Base-by-base conservation (phyloP, 2,329 filamentous ascomycete genomes). In the Falciphora oryzae region DNA sequence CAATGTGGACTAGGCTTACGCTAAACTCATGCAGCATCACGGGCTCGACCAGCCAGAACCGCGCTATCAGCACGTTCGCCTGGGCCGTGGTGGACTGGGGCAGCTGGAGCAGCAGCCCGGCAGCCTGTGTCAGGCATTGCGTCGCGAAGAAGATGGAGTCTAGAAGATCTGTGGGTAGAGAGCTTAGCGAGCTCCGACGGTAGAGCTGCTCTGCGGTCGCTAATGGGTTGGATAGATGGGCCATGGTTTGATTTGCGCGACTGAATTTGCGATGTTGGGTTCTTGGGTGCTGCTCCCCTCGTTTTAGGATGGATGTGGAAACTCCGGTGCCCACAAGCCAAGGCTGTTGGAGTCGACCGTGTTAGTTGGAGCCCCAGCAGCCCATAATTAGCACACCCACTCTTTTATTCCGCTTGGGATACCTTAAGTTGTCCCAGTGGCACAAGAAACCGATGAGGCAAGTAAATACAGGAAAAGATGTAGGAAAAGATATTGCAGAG, bases 31-130 rank as follows among this genome's bases (percentile, higher is more conserved):
- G 79, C 67, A 76, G 77, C 79, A 84, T 84, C 72, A 77, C 81
- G 64, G 75, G 85, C 73, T 79, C 82, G 31, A 81, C 75, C 29
- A 92, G 79, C 89, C 91, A 96, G 77, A 92, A 95, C 18, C 94
- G 85, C 63, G 89, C 89, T 44, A 96, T 85, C 0, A 95, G 77
- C 57, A 97, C 87, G 72, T 93, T 91, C 3, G 93, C 92, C 72
- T 93, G 91, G 5, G 93, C 91, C 56, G 95, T 91, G 56, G 92
- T 86, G 69, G 93, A 91, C 74, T 97, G 93, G 8, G 92, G 91
- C 56, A 98, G 82, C 61, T 91, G 86, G 3, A 99, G 83, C 25
- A 98, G 84, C 62, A 96, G 83, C 35, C 91, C 91, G 14, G 91
- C 90, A 28, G 89, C 87, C 76, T 95, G 91, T 3, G 89, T 91